Evolutionary conservation across 1,284 basidiomycete genomes (phyloP).

Genomic region (Sanghuangporus sanghuang): DNA sequence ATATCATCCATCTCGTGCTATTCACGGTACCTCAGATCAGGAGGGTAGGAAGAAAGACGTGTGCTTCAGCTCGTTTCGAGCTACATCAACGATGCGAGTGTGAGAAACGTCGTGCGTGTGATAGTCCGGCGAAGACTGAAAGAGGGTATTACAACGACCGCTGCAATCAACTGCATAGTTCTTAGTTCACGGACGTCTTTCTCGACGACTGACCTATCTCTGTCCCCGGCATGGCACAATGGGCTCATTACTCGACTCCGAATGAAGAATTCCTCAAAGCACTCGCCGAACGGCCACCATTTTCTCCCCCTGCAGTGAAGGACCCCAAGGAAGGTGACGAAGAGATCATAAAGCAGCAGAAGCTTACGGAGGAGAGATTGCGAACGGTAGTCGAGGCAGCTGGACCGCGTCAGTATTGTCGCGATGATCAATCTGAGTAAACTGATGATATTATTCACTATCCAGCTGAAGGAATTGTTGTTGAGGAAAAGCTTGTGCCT

Average conservation of each 20-base stretch:
- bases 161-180: too few species aligned
- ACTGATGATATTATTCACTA: not conserved
- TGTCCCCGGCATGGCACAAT: constrained; percentile 3
- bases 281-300: not conserved
- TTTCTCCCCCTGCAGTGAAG: not conserved
- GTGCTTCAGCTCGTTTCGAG: too few species aligned
- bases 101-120: too few species aligned
- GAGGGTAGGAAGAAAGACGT: too few species aligned
- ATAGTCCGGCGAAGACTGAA: too few species aligned
- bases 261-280: not conserved
- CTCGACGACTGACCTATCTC: too few species aligned
- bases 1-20: too few species aligned
- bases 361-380: not conserved
- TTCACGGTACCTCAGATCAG: too few species aligned
- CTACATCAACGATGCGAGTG: too few species aligned
- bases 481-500: constrained; percentile 2
- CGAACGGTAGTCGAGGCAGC: constrained; percentile 2
- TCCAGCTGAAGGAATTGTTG: constrained; percentile 7
- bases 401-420: constrained; percentile 4
- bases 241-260: constrained; percentile 11
- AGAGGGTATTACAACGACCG: too few species aligned
- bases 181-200: too few species aligned
- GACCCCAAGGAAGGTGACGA: not conserved
- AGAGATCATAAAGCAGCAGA: not conserved
- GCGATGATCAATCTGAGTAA: not conserved